These are phyloP conservation scores for Hymenoscyphus repandus DNA, from an alignment of 2,329 filamentous ascomycete genomes.

Conservation along the genomic window DNA sequence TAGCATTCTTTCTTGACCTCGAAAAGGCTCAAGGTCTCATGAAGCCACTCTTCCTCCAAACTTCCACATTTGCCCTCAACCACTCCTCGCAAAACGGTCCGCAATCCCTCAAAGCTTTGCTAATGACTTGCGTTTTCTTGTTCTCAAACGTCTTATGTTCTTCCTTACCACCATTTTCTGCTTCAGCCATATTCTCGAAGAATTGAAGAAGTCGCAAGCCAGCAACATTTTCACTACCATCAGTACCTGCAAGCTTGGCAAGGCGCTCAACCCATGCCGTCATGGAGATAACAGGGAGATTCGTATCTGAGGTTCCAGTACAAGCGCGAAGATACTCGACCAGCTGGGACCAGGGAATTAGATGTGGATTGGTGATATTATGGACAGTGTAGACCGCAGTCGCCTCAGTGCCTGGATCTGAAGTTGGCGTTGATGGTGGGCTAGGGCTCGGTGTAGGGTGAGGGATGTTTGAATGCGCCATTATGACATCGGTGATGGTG, in stretches of 20 bases:
- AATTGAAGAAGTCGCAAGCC: conserved; percentile 22
- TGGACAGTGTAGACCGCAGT: conserved; percentile 16
- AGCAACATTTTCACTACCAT: conserved; percentile 10
- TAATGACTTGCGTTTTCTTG: conserved; percentile 14
- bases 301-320: neutral
- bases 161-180: conserved; percentile 3
- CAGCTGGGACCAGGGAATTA: conserved; percentile 17
- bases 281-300: conserved; percentile 15
- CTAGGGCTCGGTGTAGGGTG: neutral
- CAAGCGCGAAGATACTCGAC: neutral
- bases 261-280: conserved; percentile 19
- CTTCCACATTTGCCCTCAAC: conserved; percentile 17
- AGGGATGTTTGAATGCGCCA: neutral
- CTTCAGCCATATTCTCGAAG: conserved; percentile 23
- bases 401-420: neutral
- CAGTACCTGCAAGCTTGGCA: conserved; percentile 5
- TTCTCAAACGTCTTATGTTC: conserved; percentile 20
- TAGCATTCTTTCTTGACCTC: too few relatives aligned
- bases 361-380: conserved; percentile 26
- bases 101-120: conserved; percentile 16
- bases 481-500: conserved; percentile 15
- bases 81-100: conserved; percentile 16
- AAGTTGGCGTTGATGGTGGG: neutral
- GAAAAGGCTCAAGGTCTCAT: neutral
- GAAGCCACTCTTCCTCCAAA: conserved; percentile 23